phyloP scores from a whole-genome alignment of 2,329 filamentous ascomycete species.

The Chlorencoelia australis region DNA sequence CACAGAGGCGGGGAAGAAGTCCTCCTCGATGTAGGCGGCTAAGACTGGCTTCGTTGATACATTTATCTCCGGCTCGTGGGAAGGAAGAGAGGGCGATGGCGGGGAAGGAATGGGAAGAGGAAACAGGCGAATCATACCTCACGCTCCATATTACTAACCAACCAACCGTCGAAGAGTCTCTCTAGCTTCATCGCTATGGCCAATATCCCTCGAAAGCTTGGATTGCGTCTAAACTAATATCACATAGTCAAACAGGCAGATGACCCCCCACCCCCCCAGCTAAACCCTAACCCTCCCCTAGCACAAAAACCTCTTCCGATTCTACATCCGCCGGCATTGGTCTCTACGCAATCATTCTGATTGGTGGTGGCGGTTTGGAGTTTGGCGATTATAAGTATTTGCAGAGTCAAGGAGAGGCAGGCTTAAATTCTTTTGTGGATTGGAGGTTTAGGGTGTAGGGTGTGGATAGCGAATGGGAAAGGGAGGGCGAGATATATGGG shows the following conservation, averaged over 20 bases:
- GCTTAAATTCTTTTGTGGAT: too few species aligned
- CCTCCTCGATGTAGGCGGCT: constrained; percentile 86
- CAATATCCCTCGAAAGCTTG: too few species aligned
- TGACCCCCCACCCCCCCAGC: constrained; percentile 57
- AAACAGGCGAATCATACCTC: constrained; percentile 69
- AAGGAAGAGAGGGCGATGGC: too few species aligned
- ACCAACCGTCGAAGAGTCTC: constrained; percentile 9
- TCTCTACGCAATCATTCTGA: constrained; percentile 69
- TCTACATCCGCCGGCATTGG: constrained; percentile 52
- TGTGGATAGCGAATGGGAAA: too few species aligned
- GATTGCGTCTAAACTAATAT: background rate
- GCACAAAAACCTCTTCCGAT: constrained; percentile 38
- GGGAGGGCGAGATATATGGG: too few species aligned
- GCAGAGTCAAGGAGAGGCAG: constrained; percentile 36
- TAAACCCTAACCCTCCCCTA: constrained; percentile 61
- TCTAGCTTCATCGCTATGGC: background rate
- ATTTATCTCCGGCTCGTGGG: too few species aligned
- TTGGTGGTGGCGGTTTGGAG: constrained; percentile 66
- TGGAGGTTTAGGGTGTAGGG: background rate
- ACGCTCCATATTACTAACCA: constrained; percentile 1
- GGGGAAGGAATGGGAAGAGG: too few species aligned
- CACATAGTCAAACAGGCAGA: too few species aligned
- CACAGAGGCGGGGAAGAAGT: constrained; percentile 97
- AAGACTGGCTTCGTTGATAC: too few species aligned
- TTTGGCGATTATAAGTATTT: constrained; percentile 83